Conservation (phyloP, 2,329 filamentous ascomycete species). For the Macrophomina tecta region DNA sequence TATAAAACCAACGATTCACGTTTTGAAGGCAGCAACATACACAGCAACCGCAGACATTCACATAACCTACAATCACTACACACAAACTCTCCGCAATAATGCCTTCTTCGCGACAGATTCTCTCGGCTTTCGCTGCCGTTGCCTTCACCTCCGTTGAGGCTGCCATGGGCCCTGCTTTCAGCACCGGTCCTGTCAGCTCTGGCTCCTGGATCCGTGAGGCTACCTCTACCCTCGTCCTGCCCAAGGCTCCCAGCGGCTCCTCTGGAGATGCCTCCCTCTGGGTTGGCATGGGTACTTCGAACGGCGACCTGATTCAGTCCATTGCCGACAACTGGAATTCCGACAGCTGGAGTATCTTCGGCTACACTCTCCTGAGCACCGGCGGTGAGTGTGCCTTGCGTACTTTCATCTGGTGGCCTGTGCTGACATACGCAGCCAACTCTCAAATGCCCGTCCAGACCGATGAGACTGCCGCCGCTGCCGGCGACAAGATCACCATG, state of each 20-base stretch:
- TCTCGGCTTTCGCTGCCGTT: slow-evolving; percentile 29
- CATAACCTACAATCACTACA: not conserved
- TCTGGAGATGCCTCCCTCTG: slow-evolving; percentile 51
- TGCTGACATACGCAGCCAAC: slow-evolving; percentile 31
- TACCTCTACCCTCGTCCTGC: slow-evolving; percentile 53
- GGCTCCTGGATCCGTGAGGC: slow-evolving; percentile 53
- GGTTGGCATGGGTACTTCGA: slow-evolving; percentile 58
- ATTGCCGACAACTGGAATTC: slow-evolving; percentile 41
- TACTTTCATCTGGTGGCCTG: too few relatives aligned
- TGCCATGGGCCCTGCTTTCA: slow-evolving; percentile 37
- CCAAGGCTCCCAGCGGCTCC: slow-evolving; percentile 44
- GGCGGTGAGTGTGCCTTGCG: slow-evolving; percentile 30
- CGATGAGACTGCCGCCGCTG: slow-evolving; percentile 34
- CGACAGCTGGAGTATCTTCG: slow-evolving; percentile 51
- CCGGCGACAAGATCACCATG: slow-evolving; percentile 48
- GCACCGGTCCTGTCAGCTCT: slow-evolving; percentile 50
- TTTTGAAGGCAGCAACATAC: not conserved
- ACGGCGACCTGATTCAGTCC: slow-evolving; percentile 58
- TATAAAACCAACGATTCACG: not conserved
- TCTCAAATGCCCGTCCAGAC: slow-evolving; percentile 46
- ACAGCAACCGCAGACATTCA: not conserved
- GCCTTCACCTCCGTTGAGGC: slow-evolving; percentile 31
- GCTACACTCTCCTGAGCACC: slow-evolving; percentile 50
- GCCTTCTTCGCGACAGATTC: slow-evolving; percentile 32
- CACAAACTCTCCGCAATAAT: slow-evolving; percentile 22